Percentiles rank a stretch among this genome's conserved stretches.
phyloP scores from a whole-genome alignment of 257 asterid genomes.

The Petunia axillaris region DNA sequence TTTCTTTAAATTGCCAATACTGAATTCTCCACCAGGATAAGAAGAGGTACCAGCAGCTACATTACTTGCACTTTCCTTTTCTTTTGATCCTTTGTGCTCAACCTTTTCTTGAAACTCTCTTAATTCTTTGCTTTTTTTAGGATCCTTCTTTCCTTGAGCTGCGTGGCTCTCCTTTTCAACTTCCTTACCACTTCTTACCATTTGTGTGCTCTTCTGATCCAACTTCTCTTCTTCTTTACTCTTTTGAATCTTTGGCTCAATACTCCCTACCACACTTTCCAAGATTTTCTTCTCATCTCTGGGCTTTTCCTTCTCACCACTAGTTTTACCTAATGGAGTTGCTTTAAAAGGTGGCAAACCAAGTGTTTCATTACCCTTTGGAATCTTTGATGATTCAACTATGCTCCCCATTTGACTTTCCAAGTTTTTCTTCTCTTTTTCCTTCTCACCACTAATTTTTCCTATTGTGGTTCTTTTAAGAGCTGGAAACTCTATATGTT shows the following conservation, averaged over 20 bases:
- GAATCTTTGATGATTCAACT: not conserved
- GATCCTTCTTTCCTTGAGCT: slow-evolving; percentile 1
- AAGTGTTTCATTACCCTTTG: not conserved
- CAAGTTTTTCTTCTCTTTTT: too few species aligned
- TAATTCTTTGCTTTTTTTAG: slow-evolving; percentile 17
- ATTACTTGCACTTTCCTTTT: slow-evolving; percentile 25
- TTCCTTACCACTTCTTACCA: not conserved
- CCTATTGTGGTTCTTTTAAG: too few species aligned
- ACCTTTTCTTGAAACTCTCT: slow-evolving; percentile 19
- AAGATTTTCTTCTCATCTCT: slow-evolving; percentile 26
- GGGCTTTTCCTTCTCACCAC: not conserved
- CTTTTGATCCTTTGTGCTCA: slow-evolving; percentile 29
- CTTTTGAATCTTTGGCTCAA: not conserved
- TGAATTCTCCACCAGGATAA: slow-evolving; percentile 27
- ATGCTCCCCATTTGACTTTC: not conserved
- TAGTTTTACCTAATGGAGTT: slow-evolving; percentile 25
- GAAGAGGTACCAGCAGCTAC: slow-evolving; percentile 18
- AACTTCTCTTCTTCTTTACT: not conserved
- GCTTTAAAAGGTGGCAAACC: slow-evolving; percentile 5
- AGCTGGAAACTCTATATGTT: too few species aligned
- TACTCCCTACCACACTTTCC: not conserved
- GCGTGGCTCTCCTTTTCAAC: slow-evolving; percentile 13
- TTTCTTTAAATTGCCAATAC: slow-evolving; percentile 42
- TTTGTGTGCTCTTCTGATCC: not conserved
- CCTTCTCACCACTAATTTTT: too few species aligned